Evolutionary conservation across 1,284 basidiomycete genomes (phyloP).

Genomic region (Papiliotrema laurentii): DNA sequence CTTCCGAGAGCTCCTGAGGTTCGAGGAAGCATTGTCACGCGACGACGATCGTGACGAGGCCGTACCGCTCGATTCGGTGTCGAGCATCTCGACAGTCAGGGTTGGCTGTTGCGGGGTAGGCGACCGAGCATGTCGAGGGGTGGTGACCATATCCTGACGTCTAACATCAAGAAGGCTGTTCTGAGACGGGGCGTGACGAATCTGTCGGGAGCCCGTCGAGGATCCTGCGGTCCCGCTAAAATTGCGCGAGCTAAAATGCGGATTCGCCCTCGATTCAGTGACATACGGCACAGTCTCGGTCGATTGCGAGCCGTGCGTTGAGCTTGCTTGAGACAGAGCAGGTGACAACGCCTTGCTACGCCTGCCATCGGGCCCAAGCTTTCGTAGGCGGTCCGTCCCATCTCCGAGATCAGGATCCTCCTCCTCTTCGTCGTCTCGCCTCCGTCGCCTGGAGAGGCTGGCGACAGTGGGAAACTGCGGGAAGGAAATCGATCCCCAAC

Average conservation of each 20-base stretch:
- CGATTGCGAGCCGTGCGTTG: background rate
- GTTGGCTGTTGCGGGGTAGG: background rate
- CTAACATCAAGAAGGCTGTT: constrained; percentile 7
- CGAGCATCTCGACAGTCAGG: background rate
- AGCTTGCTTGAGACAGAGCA: background rate
- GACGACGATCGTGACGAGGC: background rate
- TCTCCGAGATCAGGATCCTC: constrained; percentile 5
- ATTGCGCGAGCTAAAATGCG: background rate
- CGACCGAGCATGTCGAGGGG: background rate
- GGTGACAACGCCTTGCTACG: background rate
- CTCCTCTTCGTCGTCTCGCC: background rate
- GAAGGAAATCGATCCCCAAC: constrained; percentile 27
- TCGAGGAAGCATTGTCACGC: constrained; percentile 4
- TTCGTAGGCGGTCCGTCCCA: constrained; percentile 1
- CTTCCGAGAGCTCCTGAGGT: constrained; percentile 4
- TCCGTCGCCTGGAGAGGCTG: background rate
- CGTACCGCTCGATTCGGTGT: background rate
- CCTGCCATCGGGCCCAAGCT: background rate
- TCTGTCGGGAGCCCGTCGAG: background rate
- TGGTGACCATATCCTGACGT: background rate
- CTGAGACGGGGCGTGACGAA: constrained; percentile 7
- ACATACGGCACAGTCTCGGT: background rate
- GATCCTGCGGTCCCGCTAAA: background rate
- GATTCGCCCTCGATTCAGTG: background rate
- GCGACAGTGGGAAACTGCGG: constrained; percentile 19